Conservation (phyloP, 164 flowering plant genomes). For the Euptelea pleiosperma region DNA sequence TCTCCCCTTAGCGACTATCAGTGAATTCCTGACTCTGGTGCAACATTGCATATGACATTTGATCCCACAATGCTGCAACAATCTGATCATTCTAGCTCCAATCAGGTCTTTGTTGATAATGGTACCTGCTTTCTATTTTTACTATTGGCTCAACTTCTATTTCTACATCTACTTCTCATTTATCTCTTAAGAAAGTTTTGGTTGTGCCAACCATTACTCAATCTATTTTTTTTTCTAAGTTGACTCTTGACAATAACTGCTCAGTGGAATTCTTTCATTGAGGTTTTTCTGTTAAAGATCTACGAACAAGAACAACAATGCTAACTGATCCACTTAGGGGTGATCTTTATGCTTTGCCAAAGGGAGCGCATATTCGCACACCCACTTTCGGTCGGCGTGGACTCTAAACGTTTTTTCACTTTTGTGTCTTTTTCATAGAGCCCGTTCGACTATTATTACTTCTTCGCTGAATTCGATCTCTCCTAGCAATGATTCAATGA, state of each 20-base stretch:
- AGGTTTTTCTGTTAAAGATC: neutral
- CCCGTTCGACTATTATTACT: constrained; percentile 23
- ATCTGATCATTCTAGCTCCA: neutral
- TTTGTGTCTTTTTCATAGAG: too few species aligned
- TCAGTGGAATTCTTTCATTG: neutral
- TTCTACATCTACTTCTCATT: neutral
- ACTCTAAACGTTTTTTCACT: too few species aligned
- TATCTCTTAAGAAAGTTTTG: neutral
- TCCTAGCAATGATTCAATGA: constrained; percentile 15
- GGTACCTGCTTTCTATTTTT: too few species aligned
- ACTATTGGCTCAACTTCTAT: too few species aligned
- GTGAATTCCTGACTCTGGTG: too few species aligned
- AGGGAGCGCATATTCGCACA: too few species aligned
- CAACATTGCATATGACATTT: too few species aligned
- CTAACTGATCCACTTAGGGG: neutral
- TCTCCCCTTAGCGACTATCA: too few species aligned
- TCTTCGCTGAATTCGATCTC: constrained; percentile 13
- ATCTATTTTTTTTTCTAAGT: constrained; percentile 1
- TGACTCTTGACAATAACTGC: neutral
- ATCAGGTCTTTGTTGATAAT: neutral
- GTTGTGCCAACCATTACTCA: neutral
- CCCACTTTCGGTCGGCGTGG: too few species aligned
- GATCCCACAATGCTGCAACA: too few species aligned
- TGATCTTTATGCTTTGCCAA: neutral
- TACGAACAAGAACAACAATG: neutral